Percentiles rank a stretch among this genome's conserved stretches.
Evolutionary conservation across 108 stramenopile species (phyloP).

Genomic region (Conticribra weissflogii): DNA sequence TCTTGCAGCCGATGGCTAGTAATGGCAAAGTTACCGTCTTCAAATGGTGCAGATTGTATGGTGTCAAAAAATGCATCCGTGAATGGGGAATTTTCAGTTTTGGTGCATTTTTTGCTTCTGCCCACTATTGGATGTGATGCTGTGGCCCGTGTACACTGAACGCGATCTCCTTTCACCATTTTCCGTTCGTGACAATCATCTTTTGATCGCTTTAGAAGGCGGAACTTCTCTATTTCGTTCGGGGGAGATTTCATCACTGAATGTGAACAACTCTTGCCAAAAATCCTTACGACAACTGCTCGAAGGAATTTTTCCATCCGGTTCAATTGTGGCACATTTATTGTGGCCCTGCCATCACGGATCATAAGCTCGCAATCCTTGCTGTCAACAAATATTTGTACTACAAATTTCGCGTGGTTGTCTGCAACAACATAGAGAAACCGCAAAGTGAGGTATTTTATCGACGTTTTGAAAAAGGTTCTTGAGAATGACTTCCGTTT

Average conservation of each 20-base stretch:
- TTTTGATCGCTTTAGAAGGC: neutral
- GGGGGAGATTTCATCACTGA: neutral
- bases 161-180: neutral
- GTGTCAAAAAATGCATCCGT: constrained; percentile 31
- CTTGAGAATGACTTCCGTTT: constrained; percentile 2
- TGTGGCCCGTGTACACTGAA: neutral
- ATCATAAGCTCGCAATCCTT: constrained; percentile 12
- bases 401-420: constrained; percentile 5
- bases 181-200: no score
- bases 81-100: constrained; percentile 28
- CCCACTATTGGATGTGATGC: neutral
- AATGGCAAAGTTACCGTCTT: neutral
- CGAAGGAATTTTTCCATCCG: constrained; percentile 4
- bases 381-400: constrained; percentile 9
- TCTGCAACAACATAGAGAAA: neutral
- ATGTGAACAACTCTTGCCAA: neutral
- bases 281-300: constrained; percentile 6
- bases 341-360: constrained; percentile 12
- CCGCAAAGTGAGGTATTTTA: neutral
- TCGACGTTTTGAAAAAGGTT: neutral
- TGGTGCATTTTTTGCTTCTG: neutral
- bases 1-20: neutral
- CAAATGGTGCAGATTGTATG: neutral
- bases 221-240: no score
- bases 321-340: constrained; percentile 15